These are phyloP conservation scores for Apiosordaria backusii DNA, from an alignment of 495 filamentous ascomycete genomes.

Conservation along the genomic window DNA sequence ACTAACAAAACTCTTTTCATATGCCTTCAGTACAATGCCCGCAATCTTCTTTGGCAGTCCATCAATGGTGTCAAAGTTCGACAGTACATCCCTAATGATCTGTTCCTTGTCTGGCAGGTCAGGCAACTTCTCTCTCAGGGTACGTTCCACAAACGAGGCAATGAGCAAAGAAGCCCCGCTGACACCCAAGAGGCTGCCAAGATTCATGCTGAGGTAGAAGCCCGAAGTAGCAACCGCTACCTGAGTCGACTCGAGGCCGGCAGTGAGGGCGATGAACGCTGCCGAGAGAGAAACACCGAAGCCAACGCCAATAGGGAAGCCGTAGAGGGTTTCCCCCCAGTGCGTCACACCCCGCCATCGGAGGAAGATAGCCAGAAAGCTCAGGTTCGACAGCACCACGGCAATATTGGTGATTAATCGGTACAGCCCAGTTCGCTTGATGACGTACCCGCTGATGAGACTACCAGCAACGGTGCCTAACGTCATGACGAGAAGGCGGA, in stretches of 20 bases:
- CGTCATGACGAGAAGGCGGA: constrained; percentile 12
- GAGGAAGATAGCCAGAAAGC: constrained; percentile 14
- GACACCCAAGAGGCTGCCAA: constrained; percentile 16
- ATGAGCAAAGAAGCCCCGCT: constrained; percentile 13
- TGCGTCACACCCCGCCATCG: constrained; percentile 11
- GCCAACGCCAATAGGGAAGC: constrained; percentile 18
- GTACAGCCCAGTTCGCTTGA: constrained; percentile 17
- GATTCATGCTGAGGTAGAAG: constrained; percentile 15
- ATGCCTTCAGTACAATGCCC: constrained; percentile 8
- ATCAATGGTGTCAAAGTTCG: constrained; percentile 18
- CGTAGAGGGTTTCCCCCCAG: constrained; percentile 17
- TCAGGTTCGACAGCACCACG: constrained; percentile 2
- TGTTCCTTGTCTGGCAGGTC: neutral
- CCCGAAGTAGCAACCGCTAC: constrained; percentile 18
- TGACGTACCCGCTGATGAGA: constrained; percentile 12
- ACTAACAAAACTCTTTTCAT: constrained; percentile 16
- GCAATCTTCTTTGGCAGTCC: constrained; percentile 13
- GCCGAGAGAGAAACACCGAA: constrained; percentile 21
- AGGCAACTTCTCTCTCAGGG: constrained; percentile 3
- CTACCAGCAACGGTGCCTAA: constrained; percentile 16
- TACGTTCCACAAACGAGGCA: constrained; percentile 7
- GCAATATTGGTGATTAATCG: constrained; percentile 9
- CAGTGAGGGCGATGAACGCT: constrained; percentile 18
- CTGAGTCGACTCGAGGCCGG: constrained; percentile 5
- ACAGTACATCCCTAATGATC: constrained; percentile 14